phyloP scores from a whole-genome alignment of 768 basidiomycete genomes.

The Nidularia sp. region DNA sequence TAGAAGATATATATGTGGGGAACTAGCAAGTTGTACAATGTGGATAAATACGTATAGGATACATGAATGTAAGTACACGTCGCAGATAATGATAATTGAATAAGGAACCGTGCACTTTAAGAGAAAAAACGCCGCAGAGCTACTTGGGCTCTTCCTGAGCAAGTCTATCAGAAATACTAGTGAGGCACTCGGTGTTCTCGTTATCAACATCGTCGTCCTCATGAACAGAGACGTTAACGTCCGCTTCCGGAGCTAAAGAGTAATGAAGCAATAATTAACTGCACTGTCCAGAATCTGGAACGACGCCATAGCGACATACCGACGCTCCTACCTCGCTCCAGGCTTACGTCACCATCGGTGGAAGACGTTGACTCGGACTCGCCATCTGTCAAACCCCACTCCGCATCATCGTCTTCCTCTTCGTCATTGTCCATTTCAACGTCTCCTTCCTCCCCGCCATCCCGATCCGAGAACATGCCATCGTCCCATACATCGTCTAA shows the following conservation, averaged over 20 bases:
- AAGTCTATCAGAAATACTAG: slow-evolving; percentile 4
- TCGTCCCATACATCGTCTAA: slow-evolving; percentile 13
- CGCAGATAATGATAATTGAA: neutral
- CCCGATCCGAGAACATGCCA: slow-evolving; percentile 18
- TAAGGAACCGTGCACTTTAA: too few relatives aligned
- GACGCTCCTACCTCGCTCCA: slow-evolving; percentile 6
- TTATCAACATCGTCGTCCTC: slow-evolving; percentile 13
- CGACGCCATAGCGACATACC: slow-evolving; percentile 11
- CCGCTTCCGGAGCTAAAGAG: slow-evolving; percentile 15
- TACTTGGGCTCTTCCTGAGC: slow-evolving; percentile 11
- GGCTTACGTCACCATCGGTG: slow-evolving; percentile 14
- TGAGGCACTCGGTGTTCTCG: slow-evolving; percentile 10
- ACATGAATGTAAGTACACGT: neutral
- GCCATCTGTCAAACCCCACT: slow-evolving; percentile 40
- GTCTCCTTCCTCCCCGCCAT: slow-evolving; percentile 13
- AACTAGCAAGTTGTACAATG: neutral
- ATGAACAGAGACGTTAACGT: slow-evolving; percentile 15
- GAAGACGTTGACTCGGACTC: slow-evolving; percentile 25
- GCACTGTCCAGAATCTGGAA: slow-evolving; percentile 3
- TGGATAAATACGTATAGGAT: neutral
- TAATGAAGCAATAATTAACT: slow-evolving; percentile 12
- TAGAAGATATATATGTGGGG: neutral
- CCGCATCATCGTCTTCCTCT: slow-evolving; percentile 18
- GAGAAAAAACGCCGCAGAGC: neutral
- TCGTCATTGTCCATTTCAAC: slow-evolving; percentile 12